These are phyloP conservation scores for Trametes elegans DNA, from an alignment of 768 basidiomycete species.

Conservation along the genomic window DNA sequence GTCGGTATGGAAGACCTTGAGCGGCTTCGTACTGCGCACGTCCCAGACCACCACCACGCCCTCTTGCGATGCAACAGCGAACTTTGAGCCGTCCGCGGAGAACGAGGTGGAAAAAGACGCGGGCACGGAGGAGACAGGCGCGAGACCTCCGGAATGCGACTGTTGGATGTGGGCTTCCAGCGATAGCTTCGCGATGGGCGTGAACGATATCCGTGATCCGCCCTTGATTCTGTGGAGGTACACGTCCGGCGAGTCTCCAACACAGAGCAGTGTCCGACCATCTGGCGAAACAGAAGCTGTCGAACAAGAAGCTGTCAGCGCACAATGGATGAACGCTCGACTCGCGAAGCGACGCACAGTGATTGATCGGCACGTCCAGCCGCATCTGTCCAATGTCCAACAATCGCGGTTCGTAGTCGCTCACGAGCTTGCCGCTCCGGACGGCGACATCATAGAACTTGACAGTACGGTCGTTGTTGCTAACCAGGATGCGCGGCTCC, in stretches of 20 bases:
- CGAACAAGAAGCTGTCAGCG: slow-evolving; percentile 4
- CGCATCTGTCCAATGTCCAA: slow-evolving; percentile 48
- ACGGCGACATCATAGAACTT: slow-evolving; percentile 77
- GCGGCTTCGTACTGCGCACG: slow-evolving; percentile 67
- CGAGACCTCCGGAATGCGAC: slow-evolving; percentile 5
- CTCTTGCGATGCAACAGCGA: slow-evolving; percentile 82
- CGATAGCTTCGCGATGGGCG: slow-evolving; percentile 64
- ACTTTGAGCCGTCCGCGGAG: slow-evolving; percentile 71
- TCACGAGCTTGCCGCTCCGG: slow-evolving; percentile 33
- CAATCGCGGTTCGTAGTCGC: slow-evolving; percentile 22
- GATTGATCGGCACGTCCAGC: slow-evolving; percentile 74
- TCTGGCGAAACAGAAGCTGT: slow-evolving; percentile 89
- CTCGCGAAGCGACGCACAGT: slow-evolving; percentile 51
- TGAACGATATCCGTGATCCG: slow-evolving; percentile 57
- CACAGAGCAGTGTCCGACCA: slow-evolving; percentile 80
- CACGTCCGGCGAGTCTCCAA: slow-evolving; percentile 87
- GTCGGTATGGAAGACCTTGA: slow-evolving; percentile 66
- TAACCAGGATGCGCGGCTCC: slow-evolving; percentile 77
- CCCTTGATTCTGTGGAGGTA: slow-evolving; percentile 78
- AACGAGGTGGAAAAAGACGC: slow-evolving; percentile 84
- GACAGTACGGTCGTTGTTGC: slow-evolving; percentile 83
- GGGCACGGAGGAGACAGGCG: slow-evolving; percentile 35
- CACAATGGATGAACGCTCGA: slow-evolving; percentile 13
- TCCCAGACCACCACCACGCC: slow-evolving; percentile 82
- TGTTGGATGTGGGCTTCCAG: slow-evolving; percentile 51